Evolutionary conservation across 2,329 filamentous ascomycete species (phyloP), one percentile per base, ranked within the genome.

Genomic region (Simplicillium aogashimaense): DNA sequence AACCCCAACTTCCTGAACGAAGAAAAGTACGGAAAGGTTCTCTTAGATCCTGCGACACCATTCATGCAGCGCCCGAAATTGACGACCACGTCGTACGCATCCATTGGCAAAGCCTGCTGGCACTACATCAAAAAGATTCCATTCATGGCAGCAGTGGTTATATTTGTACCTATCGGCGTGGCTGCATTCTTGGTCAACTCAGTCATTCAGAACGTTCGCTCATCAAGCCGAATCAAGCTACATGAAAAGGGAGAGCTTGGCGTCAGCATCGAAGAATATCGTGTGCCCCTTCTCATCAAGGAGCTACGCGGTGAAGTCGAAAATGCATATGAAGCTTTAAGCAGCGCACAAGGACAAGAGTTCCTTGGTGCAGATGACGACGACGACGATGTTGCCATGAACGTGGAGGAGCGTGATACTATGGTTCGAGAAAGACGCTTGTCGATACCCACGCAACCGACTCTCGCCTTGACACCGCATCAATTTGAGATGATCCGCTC

Each of bases 401-500:
- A 52, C 25, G 53, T 56, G 7, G 57, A 66, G 42, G 66, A 70
- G 36, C 53, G 65, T 18, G 58, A 56, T 11, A 47, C 66, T 14
- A 60, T 74, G 42, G 58, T 50, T 37, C 60, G 50, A 34, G 65
- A 69, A 49, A 52, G 65, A 29, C 58, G 64, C 38, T 58, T 59
- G 48, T 67, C 65, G 16, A 53, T 57, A 2, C 57, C 66, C 1
- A 63, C 71, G 4, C 73, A 76, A 47, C 85, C 84, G 1, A 87
- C 80, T 0, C 69, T 97, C 40, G 88, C 88, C 1, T 65, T 97
- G 39, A 81, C 85, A 0, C 70, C 80, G 4, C 76, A 79, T 36
- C 90, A 97, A 61, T 94, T 95, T 56, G 71, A 75, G 37, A 95
- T 95, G 76, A 84, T 95, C 45, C 72, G 83, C 25, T 76, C 78